Base-by-base conservation (phyloP, 352 stramenopile species). In the Phytophthora foliorum region DNA sequence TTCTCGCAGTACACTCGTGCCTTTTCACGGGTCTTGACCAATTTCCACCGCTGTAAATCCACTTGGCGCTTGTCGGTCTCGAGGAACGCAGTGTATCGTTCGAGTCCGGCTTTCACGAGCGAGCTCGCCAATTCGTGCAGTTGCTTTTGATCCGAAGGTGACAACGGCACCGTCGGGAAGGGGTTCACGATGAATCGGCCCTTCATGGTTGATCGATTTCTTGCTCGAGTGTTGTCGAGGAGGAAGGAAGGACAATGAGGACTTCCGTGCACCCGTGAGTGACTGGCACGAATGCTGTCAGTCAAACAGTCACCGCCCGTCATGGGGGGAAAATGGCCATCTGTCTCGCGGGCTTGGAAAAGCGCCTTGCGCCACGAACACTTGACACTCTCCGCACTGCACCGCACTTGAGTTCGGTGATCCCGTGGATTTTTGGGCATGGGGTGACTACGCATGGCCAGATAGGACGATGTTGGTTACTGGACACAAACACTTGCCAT, bases 121-220 rank as follows among this genome's bases (percentile, higher is more conserved):
- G 64, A 74, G 24, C 41, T 60, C 5, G 44, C 55, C 36, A 77
- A 51, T 3, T 68, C 64, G 9, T 72, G 63, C 6, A 80, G 53
- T 38, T 77, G 61, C 3, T 13, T 10, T 57, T 68, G 31, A 53
- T 80, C 72, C 27, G 58, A 45, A 0, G 63, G 58, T 1, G 52
- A 24, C 29, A 80, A 24, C 0, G 55, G 49, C 17, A 80, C 57
- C 16, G 63, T 67, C 36, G 63, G 68, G 42, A 80, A 80, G 21
- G 72, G 68, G 34, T 77, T 79, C 2, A 74, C 55, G 9, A 78
- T 39, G 55, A 78, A 78, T 73, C 70, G 70, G 10, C 64, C 69
- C 24, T 74, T 77, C 63, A 74, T 66, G 14, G 21, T 36, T 6
- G 34, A 34, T 34, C 6, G 29, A 3, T 34, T 34, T 34, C 29